phyloP scores from a whole-genome alignment of 23 red algal species.

The Chondrus crispus region DNA sequence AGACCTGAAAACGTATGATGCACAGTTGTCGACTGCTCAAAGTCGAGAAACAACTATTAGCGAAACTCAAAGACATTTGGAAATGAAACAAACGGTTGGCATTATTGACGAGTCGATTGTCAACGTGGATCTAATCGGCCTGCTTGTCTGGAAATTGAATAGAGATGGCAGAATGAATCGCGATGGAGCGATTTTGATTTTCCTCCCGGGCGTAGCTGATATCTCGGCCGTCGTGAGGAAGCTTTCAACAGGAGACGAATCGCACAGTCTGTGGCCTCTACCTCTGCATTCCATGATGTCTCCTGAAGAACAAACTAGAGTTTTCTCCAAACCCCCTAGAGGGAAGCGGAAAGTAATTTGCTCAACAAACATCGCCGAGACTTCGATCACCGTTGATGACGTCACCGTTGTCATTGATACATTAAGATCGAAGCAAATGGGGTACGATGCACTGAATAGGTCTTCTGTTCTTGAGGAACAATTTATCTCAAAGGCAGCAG shows the following conservation, averaged over 20 bases:
- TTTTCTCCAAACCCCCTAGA: conserved; percentile 59
- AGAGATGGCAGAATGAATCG: background rate
- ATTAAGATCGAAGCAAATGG: conserved; percentile 67
- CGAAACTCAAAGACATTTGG: background rate
- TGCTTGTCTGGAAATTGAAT: conserved; percentile 52
- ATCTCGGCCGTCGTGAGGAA: conserved; percentile 56
- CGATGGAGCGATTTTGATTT: conserved; percentile 86
- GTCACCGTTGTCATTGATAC: conserved; percentile 94
- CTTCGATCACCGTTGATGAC: conserved; percentile 91
- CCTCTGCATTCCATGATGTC: conserved; percentile 78
- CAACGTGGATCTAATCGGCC: conserved; percentile 73
- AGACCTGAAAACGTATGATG: background rate
- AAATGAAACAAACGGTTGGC: background rate
- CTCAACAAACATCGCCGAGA: conserved; percentile 96
- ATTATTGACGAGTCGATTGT: conserved; percentile 55
- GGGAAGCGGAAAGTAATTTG: conserved; percentile 89
- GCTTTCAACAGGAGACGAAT: conserved; percentile 7
- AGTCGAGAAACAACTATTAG: background rate
- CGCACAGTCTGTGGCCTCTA: conserved; percentile 47
- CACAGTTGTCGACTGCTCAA: background rate
- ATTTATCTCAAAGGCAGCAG: conserved; percentile 83
- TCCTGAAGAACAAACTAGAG: conserved; percentile 67
- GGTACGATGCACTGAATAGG: conserved; percentile 53
- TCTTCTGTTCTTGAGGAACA: conserved; percentile 65
- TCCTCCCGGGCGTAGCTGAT: conserved; percentile 88